Conservation (phyloP, 2,329 filamentous ascomycete species). For the Esteya vermicola region DNA sequence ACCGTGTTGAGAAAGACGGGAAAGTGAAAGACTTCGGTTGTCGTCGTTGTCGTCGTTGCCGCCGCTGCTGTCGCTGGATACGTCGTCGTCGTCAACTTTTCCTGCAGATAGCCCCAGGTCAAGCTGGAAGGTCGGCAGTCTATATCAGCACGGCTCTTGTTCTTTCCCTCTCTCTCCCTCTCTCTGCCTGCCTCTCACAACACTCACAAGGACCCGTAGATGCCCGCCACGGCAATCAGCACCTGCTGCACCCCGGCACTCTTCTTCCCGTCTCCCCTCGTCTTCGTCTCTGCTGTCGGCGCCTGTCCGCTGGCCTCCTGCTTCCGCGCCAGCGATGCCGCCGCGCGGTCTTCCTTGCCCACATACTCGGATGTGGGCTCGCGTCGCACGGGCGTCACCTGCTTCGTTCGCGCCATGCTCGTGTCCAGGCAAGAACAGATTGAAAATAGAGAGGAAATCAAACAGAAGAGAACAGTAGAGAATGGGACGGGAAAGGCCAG, state of each 20-base stretch:
- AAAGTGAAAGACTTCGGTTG: constrained; percentile 68
- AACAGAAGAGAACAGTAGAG: not conserved
- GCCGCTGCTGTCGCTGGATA: no score
- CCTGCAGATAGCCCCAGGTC: constrained; percentile 92
- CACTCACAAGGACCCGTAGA: constrained; percentile 88
- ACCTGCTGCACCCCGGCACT: constrained; percentile 54
- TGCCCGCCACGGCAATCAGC: constrained; percentile 77
- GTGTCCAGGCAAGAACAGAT: not conserved
- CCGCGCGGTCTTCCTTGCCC: constrained; percentile 27
- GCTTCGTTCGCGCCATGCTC: constrained; percentile 58
- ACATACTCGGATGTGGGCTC: constrained; percentile 54
- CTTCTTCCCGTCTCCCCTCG: constrained; percentile 16
- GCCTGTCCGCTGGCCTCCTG: constrained; percentile 5
- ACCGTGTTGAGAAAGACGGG: constrained; percentile 93
- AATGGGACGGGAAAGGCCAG: not conserved
- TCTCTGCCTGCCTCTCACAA: not conserved
- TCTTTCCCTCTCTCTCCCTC: not conserved
- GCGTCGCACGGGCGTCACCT: constrained; percentile 48
- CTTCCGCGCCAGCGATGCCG: constrained; percentile 17
- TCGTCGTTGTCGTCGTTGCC: constrained; percentile 24
- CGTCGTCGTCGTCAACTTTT: constrained; percentile 86
- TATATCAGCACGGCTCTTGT: not conserved
- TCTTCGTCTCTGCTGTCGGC: constrained; percentile 11
- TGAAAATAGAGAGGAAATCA: not conserved
- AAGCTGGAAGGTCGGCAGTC: constrained; percentile 40